Conservation (phyloP, 495 filamentous ascomycete genomes). For the Elasticomyces elasticus region DNA sequence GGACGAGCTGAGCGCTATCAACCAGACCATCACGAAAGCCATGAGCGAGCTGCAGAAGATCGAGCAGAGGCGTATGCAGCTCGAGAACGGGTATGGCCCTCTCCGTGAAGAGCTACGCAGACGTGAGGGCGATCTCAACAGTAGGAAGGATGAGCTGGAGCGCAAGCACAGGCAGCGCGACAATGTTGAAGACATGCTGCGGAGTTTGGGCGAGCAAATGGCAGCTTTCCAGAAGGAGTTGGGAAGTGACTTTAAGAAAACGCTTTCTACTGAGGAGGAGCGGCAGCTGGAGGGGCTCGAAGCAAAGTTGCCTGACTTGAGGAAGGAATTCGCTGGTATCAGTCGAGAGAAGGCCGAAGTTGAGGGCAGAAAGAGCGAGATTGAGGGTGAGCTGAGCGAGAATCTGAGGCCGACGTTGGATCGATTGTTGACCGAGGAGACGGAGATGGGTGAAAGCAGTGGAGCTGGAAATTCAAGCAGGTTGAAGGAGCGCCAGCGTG, state of each 20-base stretch:
- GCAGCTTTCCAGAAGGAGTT: conserved; percentile 67
- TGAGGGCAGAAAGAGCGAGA: conserved; percentile 63
- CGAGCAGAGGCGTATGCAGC: conserved; percentile 65
- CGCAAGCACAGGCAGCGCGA: conserved; percentile 56
- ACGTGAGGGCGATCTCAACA: conserved; percentile 61
- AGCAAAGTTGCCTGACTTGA: conserved; percentile 57
- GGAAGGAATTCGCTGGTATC: conserved; percentile 62
- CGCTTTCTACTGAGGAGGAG: conserved; percentile 74
- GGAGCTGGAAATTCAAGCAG: conserved; percentile 40
- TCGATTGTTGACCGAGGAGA: conserved; percentile 73
- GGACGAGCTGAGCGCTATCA: conserved; percentile 59
- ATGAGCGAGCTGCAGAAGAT: conserved; percentile 72
- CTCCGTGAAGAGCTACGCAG: conserved; percentile 60
- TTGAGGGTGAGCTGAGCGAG: conserved; percentile 78
- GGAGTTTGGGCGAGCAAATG: conserved; percentile 63
- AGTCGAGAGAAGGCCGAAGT: conserved; percentile 65
- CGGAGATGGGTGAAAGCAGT: conserved; percentile 53
- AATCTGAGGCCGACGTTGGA: conserved; percentile 79
- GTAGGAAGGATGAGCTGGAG: conserved; percentile 64
- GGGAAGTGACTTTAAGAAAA: conserved; percentile 81
- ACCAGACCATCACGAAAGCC: conserved; percentile 76
- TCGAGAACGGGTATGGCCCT: conserved; percentile 75
- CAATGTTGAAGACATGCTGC: conserved; percentile 67
- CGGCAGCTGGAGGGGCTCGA: conserved; percentile 62
- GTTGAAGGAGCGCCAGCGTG: conserved; percentile 68